These are phyloP conservation scores for Serendipita sp. DNA, from an alignment of 768 basidiomycete genomes.

Conservation along the genomic window DNA sequence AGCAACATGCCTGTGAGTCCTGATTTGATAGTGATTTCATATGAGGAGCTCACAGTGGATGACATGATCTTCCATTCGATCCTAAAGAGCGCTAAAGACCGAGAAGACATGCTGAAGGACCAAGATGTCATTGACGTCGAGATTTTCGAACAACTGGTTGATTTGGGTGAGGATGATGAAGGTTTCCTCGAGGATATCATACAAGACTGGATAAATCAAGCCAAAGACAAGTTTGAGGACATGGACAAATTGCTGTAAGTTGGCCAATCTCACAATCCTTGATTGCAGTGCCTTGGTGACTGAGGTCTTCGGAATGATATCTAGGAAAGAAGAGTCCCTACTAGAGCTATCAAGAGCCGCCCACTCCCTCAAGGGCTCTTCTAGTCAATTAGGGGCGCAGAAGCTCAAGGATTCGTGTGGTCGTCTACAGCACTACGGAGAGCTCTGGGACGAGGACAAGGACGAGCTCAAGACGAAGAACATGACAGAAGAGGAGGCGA, in stretches of 20 bases:
- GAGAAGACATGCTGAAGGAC: background rate
- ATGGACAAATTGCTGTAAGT: slow-evolving; percentile 73
- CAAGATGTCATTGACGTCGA: slow-evolving; percentile 43
- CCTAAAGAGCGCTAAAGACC: background rate
- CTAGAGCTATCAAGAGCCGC: slow-evolving; percentile 52
- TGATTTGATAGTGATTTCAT: too few relatives aligned
- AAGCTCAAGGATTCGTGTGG: slow-evolving; percentile 77
- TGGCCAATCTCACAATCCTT: background rate
- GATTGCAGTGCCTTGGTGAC: background rate
- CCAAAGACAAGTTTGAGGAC: slow-evolving; percentile 49
- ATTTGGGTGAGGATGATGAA: slow-evolving; percentile 74
- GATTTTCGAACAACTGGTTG: slow-evolving; percentile 72
- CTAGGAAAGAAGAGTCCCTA: slow-evolving; percentile 33
- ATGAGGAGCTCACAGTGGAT: too few relatives aligned
- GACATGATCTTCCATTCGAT: too few relatives aligned
- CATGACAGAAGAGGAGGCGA: slow-evolving; percentile 35
- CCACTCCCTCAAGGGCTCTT: slow-evolving; percentile 95
- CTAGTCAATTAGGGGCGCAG: slow-evolving; percentile 75
- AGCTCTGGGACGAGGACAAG: slow-evolving; percentile 37
- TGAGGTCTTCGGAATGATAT: background rate
- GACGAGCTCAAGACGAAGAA: slow-evolving; percentile 21
- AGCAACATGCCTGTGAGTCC: too few relatives aligned
- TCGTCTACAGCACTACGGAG: slow-evolving; percentile 77
- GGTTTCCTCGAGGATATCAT: slow-evolving; percentile 73
- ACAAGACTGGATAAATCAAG: slow-evolving; percentile 66